Base-by-base conservation (phyloP, 1,139 yeast genomes). In the Meyerozyma sp. region DNA sequence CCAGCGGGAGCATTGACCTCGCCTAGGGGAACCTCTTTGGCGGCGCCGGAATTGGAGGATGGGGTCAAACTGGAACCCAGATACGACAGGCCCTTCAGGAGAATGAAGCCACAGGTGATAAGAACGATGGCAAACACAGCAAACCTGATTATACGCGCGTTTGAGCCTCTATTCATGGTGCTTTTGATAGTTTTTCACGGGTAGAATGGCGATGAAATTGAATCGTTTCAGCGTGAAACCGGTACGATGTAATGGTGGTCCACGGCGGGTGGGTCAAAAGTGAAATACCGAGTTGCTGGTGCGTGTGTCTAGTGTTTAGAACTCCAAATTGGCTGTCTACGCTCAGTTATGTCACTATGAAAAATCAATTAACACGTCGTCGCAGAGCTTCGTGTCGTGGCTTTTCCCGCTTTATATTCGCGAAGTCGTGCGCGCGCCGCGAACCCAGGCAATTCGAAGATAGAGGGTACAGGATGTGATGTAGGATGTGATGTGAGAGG, bases 81-180 rank as follows among this genome's bases (percentile, higher is more conserved):
- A 42, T 78, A 70, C 11, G 70, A 66, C 8, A 83, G 74, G 8
- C 87, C 87, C 52, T 76, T 73, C 18, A 86, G 75, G 39, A 82
- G 72, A 42, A 82, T 76, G 57, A 70, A 80, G 14, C 84, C 84
- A 56, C 84, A 79, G 20, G 73, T 64, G 43, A 82, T 66, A 55
- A 82, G 67, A 18, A 79, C 70, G 18, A 75, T 61, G 29, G 86
- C 85, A 57, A 81, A 77, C 39, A 80, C 70, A 36, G 77, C 84
- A 55, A 82, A 81, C 55, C 87, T 68, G 40, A 79, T 64, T 50
- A 81, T 58, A 55, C 87, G 75, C 47, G 86, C 83, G 58, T 79
- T 81, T 27, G 84, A 76, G 60, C 85, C 40, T 38, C 40, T 38
- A n/a, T 26, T 29, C 32, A 38, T 38, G 28, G 40, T 28, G 27